These are phyloP conservation scores for Saturnispora mendoncae DNA, from an alignment of 805 yeast genomes.

Conservation along the genomic window DNA sequence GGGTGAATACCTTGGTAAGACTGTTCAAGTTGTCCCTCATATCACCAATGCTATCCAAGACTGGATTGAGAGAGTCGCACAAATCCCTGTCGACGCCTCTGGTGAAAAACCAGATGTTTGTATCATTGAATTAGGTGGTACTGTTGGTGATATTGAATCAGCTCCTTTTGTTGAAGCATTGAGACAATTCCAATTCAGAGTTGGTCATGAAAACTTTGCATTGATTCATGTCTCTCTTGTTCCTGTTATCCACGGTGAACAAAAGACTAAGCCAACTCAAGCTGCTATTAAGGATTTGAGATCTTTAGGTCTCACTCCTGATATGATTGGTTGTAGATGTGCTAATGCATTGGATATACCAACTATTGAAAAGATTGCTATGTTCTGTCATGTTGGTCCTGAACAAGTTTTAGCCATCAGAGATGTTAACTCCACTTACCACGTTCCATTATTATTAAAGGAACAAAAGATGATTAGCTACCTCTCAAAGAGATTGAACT, in stretches of 20 bases:
- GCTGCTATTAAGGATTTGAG: conserved; percentile 97
- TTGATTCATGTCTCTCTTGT: conserved; percentile 94
- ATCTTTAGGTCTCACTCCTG: conserved; percentile 89
- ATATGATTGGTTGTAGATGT: conserved; percentile 97
- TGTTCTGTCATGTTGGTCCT: conserved; percentile 99
- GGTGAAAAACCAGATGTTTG: conserved; percentile 92
- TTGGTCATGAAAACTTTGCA: conserved; percentile 88
- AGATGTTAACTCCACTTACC: conserved; percentile 94
- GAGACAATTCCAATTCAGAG: conserved; percentile 97
- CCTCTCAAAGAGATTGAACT: conserved; percentile 57
- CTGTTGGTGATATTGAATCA: conserved; percentile 97
- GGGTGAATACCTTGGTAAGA: conserved; percentile 96
- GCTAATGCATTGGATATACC: conserved; percentile 68
- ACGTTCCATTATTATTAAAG: conserved; percentile 84
- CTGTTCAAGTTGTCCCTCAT: conserved; percentile 99
- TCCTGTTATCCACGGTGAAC: conserved; percentile 97
- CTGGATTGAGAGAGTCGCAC: conserved; percentile 93
- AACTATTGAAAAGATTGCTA: conserved; percentile 92
- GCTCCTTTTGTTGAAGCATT: conserved; percentile 99
- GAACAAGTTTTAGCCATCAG: conserved; percentile 95
- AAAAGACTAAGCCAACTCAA: conserved; percentile 98
- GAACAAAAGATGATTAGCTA: conserved; percentile 79
- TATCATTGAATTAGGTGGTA: conserved; percentile 96
- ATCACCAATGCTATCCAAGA: conserved; percentile 95
- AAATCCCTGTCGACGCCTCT: conserved; percentile 82